A percentile compares a stretch with the other conserved stretches of the same genome.
phyloP scores from a whole-genome alignment of 164 flowering plant genomes.

The Annona squamosa region DNA sequence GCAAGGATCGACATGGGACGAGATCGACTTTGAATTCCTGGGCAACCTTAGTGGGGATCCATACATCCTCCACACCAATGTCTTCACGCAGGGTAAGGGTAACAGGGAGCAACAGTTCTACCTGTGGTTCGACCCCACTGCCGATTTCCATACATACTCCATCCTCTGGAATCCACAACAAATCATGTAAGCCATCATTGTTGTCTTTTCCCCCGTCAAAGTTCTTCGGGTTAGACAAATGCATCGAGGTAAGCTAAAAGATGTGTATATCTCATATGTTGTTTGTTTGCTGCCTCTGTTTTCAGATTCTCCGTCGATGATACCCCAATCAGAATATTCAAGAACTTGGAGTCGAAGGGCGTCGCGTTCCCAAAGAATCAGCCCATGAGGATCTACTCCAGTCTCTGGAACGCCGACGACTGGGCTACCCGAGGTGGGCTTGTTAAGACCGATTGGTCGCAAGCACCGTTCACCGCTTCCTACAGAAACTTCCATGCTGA shows the following conservation, averaged over 20 bases:
- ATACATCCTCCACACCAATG: constrained; percentile 9
- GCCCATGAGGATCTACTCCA: constrained; percentile 39
- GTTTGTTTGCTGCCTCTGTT: not conserved
- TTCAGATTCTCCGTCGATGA: constrained; percentile 34
- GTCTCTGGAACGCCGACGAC: constrained; percentile 13
- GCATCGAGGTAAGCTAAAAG: not conserved
- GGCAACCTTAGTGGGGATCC: constrained; percentile 9
- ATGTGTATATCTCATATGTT: not conserved
- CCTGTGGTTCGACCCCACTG: constrained; percentile 5
- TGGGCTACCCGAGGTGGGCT: constrained; percentile 9
- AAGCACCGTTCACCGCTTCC: constrained; percentile 35
- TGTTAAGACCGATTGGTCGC: constrained; percentile 18
- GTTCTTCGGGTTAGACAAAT: not conserved
- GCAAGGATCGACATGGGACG: constrained; percentile 3
- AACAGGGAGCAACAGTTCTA: constrained; percentile 13
- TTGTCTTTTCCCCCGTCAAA: not conserved
- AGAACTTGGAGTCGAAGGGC: constrained; percentile 24
- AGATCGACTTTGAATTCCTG: constrained; percentile 6
- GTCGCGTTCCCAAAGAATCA: constrained; percentile 34
- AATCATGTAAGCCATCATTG: constrained; percentile 1
- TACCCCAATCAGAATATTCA: constrained; percentile 32
- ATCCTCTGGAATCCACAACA: constrained; percentile 6
- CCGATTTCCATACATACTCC: constrained; percentile 6
- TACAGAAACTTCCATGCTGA: constrained; percentile 15
- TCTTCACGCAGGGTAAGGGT: constrained; percentile 8